Evolutionary conservation across 768 basidiomycete species (phyloP).

Genomic region (Coprinellus micaceus): DNA sequence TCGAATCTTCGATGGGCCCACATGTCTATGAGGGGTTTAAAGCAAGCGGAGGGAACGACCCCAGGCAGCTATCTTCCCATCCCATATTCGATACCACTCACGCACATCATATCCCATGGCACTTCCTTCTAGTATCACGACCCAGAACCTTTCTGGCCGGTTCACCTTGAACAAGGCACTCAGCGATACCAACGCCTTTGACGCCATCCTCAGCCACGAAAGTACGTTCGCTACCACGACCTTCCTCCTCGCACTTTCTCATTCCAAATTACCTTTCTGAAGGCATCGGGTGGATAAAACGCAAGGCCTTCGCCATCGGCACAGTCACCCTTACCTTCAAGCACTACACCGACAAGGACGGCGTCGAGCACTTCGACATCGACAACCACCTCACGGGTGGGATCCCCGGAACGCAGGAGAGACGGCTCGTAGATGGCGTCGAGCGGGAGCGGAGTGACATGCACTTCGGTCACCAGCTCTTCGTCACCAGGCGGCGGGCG

Average conservation of each 20-base stretch:
- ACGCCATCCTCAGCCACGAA: background rate
- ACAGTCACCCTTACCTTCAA: background rate
- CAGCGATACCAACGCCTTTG: background rate
- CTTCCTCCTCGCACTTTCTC: background rate
- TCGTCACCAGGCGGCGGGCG: background rate
- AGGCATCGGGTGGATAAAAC: conserved; percentile 1
- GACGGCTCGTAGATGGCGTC: background rate
- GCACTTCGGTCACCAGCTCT: background rate
- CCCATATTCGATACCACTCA: too few species aligned
- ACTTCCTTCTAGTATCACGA: background rate
- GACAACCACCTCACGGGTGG: conserved; percentile 2
- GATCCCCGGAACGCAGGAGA: background rate
- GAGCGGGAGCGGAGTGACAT: background rate
- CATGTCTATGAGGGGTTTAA: too few species aligned
- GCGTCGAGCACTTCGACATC: background rate
- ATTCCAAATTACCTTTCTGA: background rate
- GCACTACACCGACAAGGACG: background rate
- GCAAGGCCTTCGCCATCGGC: background rate
- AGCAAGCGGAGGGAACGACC: too few species aligned
- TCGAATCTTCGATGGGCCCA: too few species aligned
- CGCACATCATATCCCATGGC: too few species aligned
- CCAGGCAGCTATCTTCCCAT: too few species aligned
- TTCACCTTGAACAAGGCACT: background rate
- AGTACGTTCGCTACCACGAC: background rate
- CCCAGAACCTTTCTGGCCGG: background rate